Base-by-base conservation (phyloP, 2,329 filamentous ascomycete genomes). In the Ophiocordyceps australis region DNA sequence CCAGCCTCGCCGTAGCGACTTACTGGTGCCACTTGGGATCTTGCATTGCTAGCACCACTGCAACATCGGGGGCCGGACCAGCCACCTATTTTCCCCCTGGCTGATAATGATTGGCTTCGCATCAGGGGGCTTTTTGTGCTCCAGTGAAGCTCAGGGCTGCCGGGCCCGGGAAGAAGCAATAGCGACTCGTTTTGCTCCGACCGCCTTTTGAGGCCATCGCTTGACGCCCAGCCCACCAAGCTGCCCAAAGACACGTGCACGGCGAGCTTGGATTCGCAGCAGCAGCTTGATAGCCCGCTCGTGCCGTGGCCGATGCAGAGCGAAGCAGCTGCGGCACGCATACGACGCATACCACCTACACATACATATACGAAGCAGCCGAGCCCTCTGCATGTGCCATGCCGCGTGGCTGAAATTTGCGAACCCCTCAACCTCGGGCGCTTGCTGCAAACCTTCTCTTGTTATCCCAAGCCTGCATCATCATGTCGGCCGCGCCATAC, bases 401-500 rank as follows among this genome's bases (percentile, higher is more conserved):
- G n/a, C n/a, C n/a, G n/a, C n/a, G n/a, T n/a, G n/a, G n/a, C n/a
- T n/a, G n/a, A n/a, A n/a, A n/a, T n/a, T n/a, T n/a, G n/a, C n/a
- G n/a, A n/a, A n/a, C n/a, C n/a, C n/a, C 20, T 12, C n/a, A 9
- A 13, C 20, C 14, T 22, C n/a, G 7, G 14, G 10, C 20, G 20
- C n/a, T 13, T 12, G 11, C 20, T 12, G 14, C n/a, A 6, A 9
- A 22, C 11, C 8, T 22, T n/a, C 11, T 6, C 8, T 22, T 7
- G 7, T 12, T 22, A 9, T 22, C 8, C 20, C 7, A n/a, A 9
- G 27, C 25, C 20, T 24, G 24, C 23, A 18, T 17, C 39, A 40
- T 43, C 45, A 63, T 62, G 57, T 49, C 58, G 28, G 38, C 59
- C 30, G 38, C 59, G 31, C 58, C 62, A 20, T 71, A 70, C 50